Evolutionary conservation across 116 monocot genomes (phyloP).

Genomic region (Zostera marina): DNA sequence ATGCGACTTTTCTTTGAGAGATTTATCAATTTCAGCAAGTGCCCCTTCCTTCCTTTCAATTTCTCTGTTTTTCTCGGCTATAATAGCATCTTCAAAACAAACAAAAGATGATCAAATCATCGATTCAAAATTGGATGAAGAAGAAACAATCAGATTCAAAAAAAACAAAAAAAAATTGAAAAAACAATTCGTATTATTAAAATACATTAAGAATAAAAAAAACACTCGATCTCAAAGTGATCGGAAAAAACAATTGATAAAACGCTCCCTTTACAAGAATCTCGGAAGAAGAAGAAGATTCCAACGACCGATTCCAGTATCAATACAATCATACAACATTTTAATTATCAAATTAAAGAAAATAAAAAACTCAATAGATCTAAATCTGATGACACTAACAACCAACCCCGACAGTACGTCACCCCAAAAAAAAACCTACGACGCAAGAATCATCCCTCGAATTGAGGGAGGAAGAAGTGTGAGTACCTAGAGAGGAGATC

Average conservation of each 20-base stretch:
- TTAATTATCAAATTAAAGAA: neutral
- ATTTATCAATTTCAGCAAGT: conserved; percentile 12
- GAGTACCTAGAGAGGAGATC: conserved; percentile 26
- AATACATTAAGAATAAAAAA: neutral
- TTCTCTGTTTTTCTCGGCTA: conserved; percentile 10
- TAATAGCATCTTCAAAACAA: conserved; percentile 14
- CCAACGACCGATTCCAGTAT: neutral
- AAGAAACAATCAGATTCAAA: conserved; percentile 1
- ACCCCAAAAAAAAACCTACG: neutral
- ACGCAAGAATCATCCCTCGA: neutral
- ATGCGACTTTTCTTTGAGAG: conserved; percentile 17
- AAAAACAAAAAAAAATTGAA: neutral
- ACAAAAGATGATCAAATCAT: neutral
- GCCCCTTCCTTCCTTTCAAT: conserved; percentile 16
- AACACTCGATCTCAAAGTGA: neutral
- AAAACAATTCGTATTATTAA: neutral
- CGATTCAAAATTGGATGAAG: neutral
- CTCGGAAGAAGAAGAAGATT: neutral
- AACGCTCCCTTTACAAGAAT: neutral
- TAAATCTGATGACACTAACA: neutral
- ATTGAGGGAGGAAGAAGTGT: neutral
- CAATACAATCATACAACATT: no score
- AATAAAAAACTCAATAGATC: neutral
- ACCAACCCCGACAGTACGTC: neutral
- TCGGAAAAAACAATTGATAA: neutral